Percentiles rank a stretch among this genome's conserved stretches.
These are phyloP conservation scores for Cicer cuneatum DNA, from an alignment of 306 rosid genomes.

Conservation along the genomic window DNA sequence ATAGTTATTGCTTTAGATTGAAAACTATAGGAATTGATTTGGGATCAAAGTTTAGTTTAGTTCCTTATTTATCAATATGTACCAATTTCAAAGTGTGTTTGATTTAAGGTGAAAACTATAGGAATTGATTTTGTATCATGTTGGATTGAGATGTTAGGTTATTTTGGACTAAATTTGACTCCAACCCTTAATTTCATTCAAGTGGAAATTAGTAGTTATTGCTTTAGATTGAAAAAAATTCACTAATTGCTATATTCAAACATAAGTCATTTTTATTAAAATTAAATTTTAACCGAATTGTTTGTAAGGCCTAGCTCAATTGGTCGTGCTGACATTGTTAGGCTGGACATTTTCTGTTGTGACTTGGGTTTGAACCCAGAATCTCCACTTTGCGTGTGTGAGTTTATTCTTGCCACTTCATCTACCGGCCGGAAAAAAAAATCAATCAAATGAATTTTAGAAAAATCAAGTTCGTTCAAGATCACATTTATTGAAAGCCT, in stretches of 20 bases:
- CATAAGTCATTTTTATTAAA: neutral
- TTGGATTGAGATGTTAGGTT: neutral
- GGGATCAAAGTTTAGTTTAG: conserved; percentile 1
- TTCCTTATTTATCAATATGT: neutral
- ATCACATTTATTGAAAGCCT: neutral
- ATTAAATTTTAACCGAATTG: neutral
- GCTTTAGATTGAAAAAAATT: neutral
- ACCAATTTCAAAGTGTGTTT: neutral
- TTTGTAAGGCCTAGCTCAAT: too few species aligned
- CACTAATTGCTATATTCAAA: neutral
- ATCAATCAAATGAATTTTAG: neutral
- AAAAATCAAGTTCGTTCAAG: conserved; percentile 3
- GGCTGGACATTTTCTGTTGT: too few species aligned
- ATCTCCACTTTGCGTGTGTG: too few species aligned
- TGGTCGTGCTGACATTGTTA: too few species aligned
- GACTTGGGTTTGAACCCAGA: too few species aligned
- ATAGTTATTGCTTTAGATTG: neutral
- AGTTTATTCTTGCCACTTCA: too few species aligned
- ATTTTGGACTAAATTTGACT: neutral
- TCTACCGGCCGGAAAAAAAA: too few species aligned
- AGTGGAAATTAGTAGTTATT: neutral
- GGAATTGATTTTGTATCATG: conserved; percentile 2
- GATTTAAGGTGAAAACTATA: neutral
- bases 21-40: conserved; percentile 18
- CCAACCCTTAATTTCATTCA: neutral